Conservation (phyloP, 306 rosid species). For the Ziziphus jujuba region DNA sequence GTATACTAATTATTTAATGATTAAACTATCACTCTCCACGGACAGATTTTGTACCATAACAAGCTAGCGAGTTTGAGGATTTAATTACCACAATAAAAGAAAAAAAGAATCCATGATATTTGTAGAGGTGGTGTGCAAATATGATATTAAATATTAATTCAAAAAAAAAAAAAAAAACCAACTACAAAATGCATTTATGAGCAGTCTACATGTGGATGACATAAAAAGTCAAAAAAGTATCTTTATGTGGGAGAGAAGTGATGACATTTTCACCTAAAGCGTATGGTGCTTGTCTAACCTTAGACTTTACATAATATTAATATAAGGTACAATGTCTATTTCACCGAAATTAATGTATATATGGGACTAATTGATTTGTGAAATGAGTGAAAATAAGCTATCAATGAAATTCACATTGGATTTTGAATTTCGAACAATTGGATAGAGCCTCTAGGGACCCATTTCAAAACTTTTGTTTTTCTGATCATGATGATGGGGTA, state of each 20-base stretch:
- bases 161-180: not conserved
- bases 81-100: too few relatives aligned
- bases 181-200: not conserved
- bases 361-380: too few relatives aligned
- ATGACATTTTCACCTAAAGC: slow-evolving; percentile 30
- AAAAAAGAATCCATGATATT: slow-evolving; percentile 2
- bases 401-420: not conserved
- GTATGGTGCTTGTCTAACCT: slow-evolving; percentile 29
- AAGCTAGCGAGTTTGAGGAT: too few relatives aligned
- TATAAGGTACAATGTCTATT: slow-evolving; percentile 23
- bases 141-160: not conserved
- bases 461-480: slow-evolving; percentile 6
- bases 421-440: slow-evolving; percentile 6
- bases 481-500: slow-evolving; percentile 13
- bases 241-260: slow-evolving; percentile 19
- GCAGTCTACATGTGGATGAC: slow-evolving; percentile 2
- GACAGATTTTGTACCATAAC: too few relatives aligned
- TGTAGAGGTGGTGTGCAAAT: slow-evolving; percentile 3
- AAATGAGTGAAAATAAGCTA: not conserved
- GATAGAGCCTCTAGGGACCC: slow-evolving; percentile 7
- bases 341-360: not conserved
- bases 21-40: too few relatives aligned
- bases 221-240: slow-evolving; percentile 22
- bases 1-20: too few relatives aligned
- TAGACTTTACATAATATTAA: slow-evolving; percentile 7